A percentile compares a stretch with the other conserved stretches of the same genome.
phyloP scores from a whole-genome alignment of 2,329 filamentous ascomycete species.

The Cladorrhinum sp. region DNA sequence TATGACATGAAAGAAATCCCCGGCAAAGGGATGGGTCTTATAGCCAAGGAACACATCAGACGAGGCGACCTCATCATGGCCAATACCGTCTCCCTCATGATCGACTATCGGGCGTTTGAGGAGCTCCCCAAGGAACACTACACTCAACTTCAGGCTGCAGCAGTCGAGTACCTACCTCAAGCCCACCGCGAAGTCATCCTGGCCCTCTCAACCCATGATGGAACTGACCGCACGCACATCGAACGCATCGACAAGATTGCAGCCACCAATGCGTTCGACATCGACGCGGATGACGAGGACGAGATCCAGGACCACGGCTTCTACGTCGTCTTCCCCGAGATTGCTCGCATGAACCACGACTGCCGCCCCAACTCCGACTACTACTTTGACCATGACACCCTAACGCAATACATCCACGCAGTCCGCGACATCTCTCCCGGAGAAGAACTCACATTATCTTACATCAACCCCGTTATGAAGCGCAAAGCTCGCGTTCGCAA shows the following conservation, averaged over 20 bases:
- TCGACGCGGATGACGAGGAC: constrained; percentile 33
- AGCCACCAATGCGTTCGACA: constrained; percentile 40
- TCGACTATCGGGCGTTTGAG: constrained; percentile 39
- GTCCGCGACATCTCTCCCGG: constrained; percentile 39
- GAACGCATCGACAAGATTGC: constrained; percentile 36
- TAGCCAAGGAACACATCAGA: constrained; percentile 34
- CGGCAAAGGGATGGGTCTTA: constrained; percentile 39
- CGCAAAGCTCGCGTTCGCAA: constrained; percentile 31
- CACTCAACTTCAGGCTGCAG: constrained; percentile 33
- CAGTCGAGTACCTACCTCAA: constrained; percentile 32
- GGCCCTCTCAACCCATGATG: constrained; percentile 38
- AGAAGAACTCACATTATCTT: constrained; percentile 44
- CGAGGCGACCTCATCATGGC: constrained; percentile 40
- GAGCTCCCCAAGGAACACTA: constrained; percentile 30
- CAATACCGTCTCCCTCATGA: constrained; percentile 38
- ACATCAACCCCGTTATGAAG: constrained; percentile 38
- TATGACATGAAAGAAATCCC: constrained; percentile 38
- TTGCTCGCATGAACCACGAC: constrained; percentile 45
- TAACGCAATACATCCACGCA: constrained; percentile 40
- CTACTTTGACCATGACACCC: constrained; percentile 38
- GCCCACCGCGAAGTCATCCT: constrained; percentile 33
- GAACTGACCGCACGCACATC: constrained; percentile 25
- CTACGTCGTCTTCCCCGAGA: constrained; percentile 40
- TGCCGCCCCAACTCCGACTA: constrained; percentile 46
- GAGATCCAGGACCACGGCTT: constrained; percentile 32